A percentile compares a stretch with the other conserved stretches of the same genome.
Evolutionary conservation across 2,329 filamentous ascomycete species (phyloP).

Genomic region (Penicillium capsulatum): DNA sequence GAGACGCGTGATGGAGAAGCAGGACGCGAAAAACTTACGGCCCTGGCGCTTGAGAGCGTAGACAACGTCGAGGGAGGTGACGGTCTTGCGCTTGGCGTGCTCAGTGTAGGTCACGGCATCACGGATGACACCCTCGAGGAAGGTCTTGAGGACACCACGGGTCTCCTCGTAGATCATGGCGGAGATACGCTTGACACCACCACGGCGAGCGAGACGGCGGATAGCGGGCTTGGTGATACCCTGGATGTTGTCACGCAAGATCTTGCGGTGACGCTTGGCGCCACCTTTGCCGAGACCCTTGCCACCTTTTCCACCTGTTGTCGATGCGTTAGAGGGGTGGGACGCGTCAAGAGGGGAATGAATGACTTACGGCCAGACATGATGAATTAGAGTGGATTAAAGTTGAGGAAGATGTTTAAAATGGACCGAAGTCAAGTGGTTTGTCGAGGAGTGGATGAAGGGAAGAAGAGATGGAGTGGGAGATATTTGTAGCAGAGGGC

Average conservation of each 20-base stretch:
- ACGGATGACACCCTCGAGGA: constrained; percentile 77
- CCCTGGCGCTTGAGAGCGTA: constrained; percentile 62
- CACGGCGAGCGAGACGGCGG: constrained; percentile 96
- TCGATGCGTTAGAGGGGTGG: constrained; percentile 39
- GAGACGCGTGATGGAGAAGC: constrained; percentile 4
- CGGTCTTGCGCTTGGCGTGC: constrained; percentile 67
- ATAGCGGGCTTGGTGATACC: constrained; percentile 99
- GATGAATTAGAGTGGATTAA: constrained; percentile 36
- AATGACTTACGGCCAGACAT: constrained; percentile 57
- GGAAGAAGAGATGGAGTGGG: constrained; percentile 21
- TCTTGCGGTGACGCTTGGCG: constrained; percentile 99
- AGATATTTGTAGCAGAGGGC: constrained; percentile 41
- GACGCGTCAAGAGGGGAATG: constrained; percentile 10
- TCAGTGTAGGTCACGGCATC: constrained; percentile 78
- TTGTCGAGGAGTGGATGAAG: constrained; percentile 25
- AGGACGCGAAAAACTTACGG: constrained; percentile 37
- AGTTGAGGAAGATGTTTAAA: constrained; percentile 14
- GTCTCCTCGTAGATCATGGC: constrained; percentile 89
- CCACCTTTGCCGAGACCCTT: constrained; percentile 98
- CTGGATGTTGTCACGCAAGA: constrained; percentile 99
- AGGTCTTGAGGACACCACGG: constrained; percentile 76
- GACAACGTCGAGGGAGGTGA: constrained; percentile 58
- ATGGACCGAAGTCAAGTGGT: constrained; percentile 17
- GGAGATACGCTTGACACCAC: constrained; percentile 99
- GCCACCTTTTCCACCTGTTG: constrained; percentile 82